Evolutionary conservation across 805 yeast genomes (phyloP), one percentile per base, ranked within the genome.

Genomic region (Huiozyma naganishii): DNA sequence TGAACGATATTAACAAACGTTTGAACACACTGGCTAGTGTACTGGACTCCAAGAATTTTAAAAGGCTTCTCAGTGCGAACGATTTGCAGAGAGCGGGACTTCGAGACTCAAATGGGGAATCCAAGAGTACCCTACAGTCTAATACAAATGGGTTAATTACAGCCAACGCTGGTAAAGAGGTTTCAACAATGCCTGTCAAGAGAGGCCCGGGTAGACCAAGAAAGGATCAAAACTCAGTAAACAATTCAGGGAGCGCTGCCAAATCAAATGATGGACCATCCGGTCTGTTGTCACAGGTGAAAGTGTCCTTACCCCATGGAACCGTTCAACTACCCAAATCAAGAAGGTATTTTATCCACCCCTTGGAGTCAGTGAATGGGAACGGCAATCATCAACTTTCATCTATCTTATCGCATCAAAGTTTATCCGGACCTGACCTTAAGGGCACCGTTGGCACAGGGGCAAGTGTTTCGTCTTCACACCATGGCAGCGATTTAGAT

Each of bases 151-250:
- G 5, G 13, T n/a, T 12, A 32, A 27, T 28, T n/a, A 36, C 33
- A 13, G 28, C 23, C 9, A 34, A n/a, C 17, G 29, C 6, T 29
- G 12, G 33, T 12, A 29, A 38, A 10, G 32, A 12, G 10, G 29
- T 12, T 12, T 4, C 34, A 7, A 27, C 29, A 8, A 17, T 38
- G 1, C 27, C 41, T 34, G 35, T 28, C 5, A 53, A 51, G 13
- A 53, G 65, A 42, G 64, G 65, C 5, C 65, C 65, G 6, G 65
- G 65, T 6, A 53, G 65, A 42, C 65, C 65, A 37, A 52, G 59
- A 48, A 58, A 58, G 45, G 58, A 55, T 33, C 43, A 48, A 11
- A 27, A 50, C 11, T 29, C 12, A 17, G 7, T 12, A n/a, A 35
- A n/a, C 27, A 29, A 12, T 30, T 10, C 23, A 17, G 5, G 6